phyloP scores from a whole-genome alignment of 2,329 filamentous ascomycete species.

The Sphaerostilbella broomeana region DNA sequence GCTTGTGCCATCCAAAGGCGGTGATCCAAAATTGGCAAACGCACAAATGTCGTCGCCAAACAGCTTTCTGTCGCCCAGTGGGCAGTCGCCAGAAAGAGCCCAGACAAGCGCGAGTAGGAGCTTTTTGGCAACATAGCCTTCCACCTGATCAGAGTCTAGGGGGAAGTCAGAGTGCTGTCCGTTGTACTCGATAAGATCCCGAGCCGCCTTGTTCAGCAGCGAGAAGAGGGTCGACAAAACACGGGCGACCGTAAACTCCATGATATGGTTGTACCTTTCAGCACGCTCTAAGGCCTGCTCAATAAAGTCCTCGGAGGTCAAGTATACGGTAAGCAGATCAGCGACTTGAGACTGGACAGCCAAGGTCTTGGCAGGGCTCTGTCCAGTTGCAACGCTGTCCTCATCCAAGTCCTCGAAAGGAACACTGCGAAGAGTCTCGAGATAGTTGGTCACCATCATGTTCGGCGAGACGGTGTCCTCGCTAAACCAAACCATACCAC shows the following conservation, averaged over 20 bases:
- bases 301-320: slow-evolving; percentile 77
- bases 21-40: slow-evolving; percentile 79
- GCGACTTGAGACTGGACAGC: slow-evolving; percentile 74
- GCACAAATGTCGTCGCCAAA: slow-evolving; percentile 83
- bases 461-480: slow-evolving; percentile 89
- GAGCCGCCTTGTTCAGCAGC: slow-evolving; percentile 85
- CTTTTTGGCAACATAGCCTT: slow-evolving; percentile 88
- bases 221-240: slow-evolving; percentile 92
- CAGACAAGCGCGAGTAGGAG: slow-evolving; percentile 86
- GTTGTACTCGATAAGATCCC: slow-evolving; percentile 93
- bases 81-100: slow-evolving; percentile 94
- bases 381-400: slow-evolving; percentile 70
- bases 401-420: slow-evolving; percentile 95
- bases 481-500: slow-evolving; percentile 99
- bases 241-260: slow-evolving; percentile 92
- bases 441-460: slow-evolving; percentile 91
- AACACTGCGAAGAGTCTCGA: slow-evolving; percentile 72
- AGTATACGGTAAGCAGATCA: slow-evolving; percentile 66
- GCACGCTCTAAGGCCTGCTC: slow-evolving; percentile 70
- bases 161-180: slow-evolving; percentile 90
- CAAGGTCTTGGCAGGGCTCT: slow-evolving; percentile 70
- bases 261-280: slow-evolving; percentile 82
- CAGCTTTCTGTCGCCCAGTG: slow-evolving; percentile 74
- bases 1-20: slow-evolving; percentile 66
- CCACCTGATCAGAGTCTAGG: slow-evolving; percentile 81